Conservation (phyloP, 1,139 yeast genomes). For the Geotrichum carabidarum region DNA sequence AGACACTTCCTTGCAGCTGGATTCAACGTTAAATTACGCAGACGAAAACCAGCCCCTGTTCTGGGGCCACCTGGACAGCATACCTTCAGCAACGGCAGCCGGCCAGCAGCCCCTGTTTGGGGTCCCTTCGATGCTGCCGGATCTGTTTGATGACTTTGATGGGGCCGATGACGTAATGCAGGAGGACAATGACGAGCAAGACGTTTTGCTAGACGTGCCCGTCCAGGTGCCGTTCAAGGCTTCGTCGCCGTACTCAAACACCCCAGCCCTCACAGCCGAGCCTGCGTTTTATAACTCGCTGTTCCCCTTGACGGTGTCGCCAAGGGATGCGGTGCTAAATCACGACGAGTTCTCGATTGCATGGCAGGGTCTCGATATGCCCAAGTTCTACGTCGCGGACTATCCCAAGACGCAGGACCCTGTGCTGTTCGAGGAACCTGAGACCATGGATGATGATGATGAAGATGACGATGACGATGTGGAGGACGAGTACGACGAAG, state of each 20-base stretch:
- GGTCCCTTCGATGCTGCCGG: not conserved
- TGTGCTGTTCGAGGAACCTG: not conserved
- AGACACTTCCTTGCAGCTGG: not conserved
- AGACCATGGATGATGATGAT: not conserved
- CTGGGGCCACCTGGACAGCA: not conserved
- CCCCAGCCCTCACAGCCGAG: not conserved
- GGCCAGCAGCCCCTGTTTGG: not conserved
- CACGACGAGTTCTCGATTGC: not conserved
- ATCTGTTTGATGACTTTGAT: not conserved
- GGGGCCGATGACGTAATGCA: not conserved
- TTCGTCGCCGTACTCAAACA: not conserved
- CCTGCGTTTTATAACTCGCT: not conserved
- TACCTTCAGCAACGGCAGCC: no score
- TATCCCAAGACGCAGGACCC: not conserved
- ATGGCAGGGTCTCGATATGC: not conserved
- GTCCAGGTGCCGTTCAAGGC: constrained; percentile 7
- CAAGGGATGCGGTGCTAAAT: constrained; percentile 2
- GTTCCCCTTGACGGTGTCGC: constrained; percentile 3
- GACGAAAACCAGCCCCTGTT: not conserved
- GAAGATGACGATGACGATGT: constrained; percentile 8
- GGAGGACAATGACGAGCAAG: not conserved
- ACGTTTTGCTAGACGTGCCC: constrained; percentile 1
- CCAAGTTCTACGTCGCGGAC: not conserved
- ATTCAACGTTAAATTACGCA: not conserved
- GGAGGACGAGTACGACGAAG: constrained; percentile 2